Base-by-base conservation (phyloP, 306 rosid species). In the Lablab purpureus region DNA sequence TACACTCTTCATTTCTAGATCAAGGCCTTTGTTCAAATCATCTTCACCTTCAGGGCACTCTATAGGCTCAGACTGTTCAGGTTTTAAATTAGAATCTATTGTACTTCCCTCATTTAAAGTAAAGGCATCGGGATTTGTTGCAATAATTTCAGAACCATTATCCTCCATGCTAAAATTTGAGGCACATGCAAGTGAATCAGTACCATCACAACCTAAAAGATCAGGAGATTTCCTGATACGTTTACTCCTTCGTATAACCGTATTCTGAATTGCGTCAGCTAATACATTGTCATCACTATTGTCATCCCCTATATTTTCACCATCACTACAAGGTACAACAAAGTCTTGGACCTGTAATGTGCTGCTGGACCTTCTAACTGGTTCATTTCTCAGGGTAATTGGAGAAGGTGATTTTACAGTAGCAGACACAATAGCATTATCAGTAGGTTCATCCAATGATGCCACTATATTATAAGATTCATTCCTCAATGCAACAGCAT, bases 161-260 rank as follows among this genome's bases (percentile, higher is more conserved):
- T 88, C 95, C 67, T 87, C 92, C 80, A 76, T 64, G 87, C 91
- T 89, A 73, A 83, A 86, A 84, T 90, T 92, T 80, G 93, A 90
- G 76, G 81, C 79, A 81, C 84, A 84, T 45, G 87, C 91, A 30
- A 83, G 70, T 45, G 88, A 87, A 82, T 86, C 83, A 65, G 80
- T 84, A 85, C 82, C 97, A 70, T 87, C 92, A 65, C 85, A 81
- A 23, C 83, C 87, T 79, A 89, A 86, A 75, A 65, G 77, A 73
- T 85, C 86, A 15, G 87, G 86, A 45, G 97, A 92, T 84, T 86
- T 91, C 84, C 83, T 82, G 79, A 79, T 56, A 36, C 83, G 81
- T 76, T 82, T 90, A 82, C 81, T 87, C 81, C 89, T 88, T 83
- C 89, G 87, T 73, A 81, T 8, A 66, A 79, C 81, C 41, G 66